Conservation (phyloP, 163 green algal genomes). For the Chloromonas sp. region DNA sequence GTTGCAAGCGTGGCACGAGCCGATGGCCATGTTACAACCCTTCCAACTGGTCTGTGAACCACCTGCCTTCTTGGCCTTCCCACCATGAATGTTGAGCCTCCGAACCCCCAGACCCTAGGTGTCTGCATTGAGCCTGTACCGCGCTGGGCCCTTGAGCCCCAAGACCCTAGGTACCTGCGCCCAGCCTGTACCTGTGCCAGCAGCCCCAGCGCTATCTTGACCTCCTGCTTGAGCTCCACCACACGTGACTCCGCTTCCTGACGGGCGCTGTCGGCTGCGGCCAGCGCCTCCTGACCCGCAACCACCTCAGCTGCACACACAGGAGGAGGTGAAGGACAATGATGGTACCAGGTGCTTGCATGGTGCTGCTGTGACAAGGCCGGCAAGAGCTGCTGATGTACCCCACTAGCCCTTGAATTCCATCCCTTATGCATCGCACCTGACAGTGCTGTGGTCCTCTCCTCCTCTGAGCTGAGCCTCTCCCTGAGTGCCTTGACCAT, state of each 20-base stretch:
- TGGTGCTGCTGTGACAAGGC: background rate
- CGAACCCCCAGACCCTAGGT: too few relatives aligned
- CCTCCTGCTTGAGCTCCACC: constrained; percentile 4
- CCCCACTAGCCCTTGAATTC: too few relatives aligned
- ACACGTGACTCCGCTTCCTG: background rate
- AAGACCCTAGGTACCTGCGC: too few relatives aligned
- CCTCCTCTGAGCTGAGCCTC: constrained; percentile 26
- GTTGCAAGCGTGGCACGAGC: too few relatives aligned
- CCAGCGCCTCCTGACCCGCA: constrained; percentile 8
- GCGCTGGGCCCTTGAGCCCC: too few relatives aligned
- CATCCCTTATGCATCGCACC: constrained; percentile 1
- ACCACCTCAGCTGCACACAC: constrained; percentile 9
- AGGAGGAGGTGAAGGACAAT: background rate
- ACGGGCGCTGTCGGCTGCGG: background rate
- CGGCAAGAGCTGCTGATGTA: too few relatives aligned
- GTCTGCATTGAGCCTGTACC: too few relatives aligned
- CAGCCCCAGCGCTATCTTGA: background rate
- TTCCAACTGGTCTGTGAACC: too few relatives aligned
- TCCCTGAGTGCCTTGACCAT: constrained; percentile 30
- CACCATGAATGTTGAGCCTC: too few relatives aligned
- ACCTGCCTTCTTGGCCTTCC: too few relatives aligned
- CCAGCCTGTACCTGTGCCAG: constrained; percentile 6
- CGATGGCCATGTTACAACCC: too few relatives aligned
- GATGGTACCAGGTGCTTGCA: too few relatives aligned
- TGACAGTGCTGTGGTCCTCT: constrained; percentile 16